Evolutionary conservation across 129 eudicot genomes (phyloP).

Genomic region (Arctium minus): DNA sequence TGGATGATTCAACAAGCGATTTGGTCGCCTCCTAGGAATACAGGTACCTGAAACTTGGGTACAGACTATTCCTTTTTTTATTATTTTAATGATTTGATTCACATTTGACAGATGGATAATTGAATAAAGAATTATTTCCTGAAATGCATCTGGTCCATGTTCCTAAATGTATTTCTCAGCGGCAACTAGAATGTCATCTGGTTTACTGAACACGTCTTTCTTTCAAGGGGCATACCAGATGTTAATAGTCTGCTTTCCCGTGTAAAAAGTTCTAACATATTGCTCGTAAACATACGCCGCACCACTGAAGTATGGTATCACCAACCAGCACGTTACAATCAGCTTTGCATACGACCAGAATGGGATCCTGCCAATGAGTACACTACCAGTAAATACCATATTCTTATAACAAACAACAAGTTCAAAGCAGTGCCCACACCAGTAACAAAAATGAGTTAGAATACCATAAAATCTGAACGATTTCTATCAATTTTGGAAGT

Average conservation of each 20-base stretch:
- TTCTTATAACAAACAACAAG: background rate
- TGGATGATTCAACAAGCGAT: too few species aligned
- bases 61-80: too few species aligned
- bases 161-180: slow-evolving; percentile 87
- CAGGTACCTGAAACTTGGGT: too few species aligned
- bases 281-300: slow-evolving; percentile 90
- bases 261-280: slow-evolving; percentile 66
- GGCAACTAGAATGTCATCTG: slow-evolving; percentile 82
- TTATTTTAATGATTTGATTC: too few species aligned
- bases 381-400: background rate
- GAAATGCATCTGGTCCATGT: slow-evolving; percentile 82
- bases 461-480: too few species aligned
- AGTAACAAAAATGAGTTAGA: background rate
- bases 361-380: slow-evolving; percentile 57
- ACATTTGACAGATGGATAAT: too few species aligned
- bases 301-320: slow-evolving; percentile 93
- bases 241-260: slow-evolving; percentile 57
- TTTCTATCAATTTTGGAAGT: too few species aligned
- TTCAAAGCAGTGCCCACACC: background rate
- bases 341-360: slow-evolving; percentile 93
- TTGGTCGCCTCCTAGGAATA: too few species aligned
- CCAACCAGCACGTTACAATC: slow-evolving; percentile 92
- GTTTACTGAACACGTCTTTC: slow-evolving; percentile 79
- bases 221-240: slow-evolving; percentile 84
- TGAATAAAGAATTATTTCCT: slow-evolving; percentile 43